Evolutionary conservation across 768 basidiomycete species (phyloP), one percentile per base, ranked within the genome.

Genomic region (Pleurotus pulmonarius): DNA sequence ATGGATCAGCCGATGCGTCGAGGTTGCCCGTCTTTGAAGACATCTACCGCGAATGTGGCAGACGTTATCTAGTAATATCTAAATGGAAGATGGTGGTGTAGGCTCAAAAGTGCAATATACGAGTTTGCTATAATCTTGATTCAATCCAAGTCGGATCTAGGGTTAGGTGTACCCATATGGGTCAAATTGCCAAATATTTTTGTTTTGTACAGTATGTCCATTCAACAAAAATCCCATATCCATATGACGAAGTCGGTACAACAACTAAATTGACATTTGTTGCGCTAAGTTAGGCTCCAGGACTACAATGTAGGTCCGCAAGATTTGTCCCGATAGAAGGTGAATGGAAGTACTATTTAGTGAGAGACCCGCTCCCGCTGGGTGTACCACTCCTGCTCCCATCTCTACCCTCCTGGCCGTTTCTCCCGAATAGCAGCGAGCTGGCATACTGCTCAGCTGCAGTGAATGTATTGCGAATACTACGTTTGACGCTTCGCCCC

Each of bases 401-500:
- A 20, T 59, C 52, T 47, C 59, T 25, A 65, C 67, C 46, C 59
- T 58, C 41, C 56, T 63, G 43, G 55, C 43, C 22, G 69, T 60
- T 15, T 20, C 85, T 77, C n/a, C 86, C 85, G 57, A 89, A 88
- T 37, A 87, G 69, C 58, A 88, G 78, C 4, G 83, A 76, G 58
- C 75, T 83, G 4, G 86, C 83, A 64, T 86, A 86, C 55, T 86
- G 83, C 63, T 90, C 88, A 9, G 89, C 88, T 37, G 81, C 84
- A 55, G 77, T 82, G 45, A 90, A 68, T 12, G 87, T 88, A 57
- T 80, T 88, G 48, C 88, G 79, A 49, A 90, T 61, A 60, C 81
- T 85, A 59, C 83, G 75, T 67, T 81, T 87, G 38, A 85, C 83
- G 61, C 80, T 85, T 60, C 86, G 70, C 24, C 83, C 84, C 56